Conservation (phyloP, 1,284 basidiomycete genomes). For the Ceratobasidium sp. region DNA sequence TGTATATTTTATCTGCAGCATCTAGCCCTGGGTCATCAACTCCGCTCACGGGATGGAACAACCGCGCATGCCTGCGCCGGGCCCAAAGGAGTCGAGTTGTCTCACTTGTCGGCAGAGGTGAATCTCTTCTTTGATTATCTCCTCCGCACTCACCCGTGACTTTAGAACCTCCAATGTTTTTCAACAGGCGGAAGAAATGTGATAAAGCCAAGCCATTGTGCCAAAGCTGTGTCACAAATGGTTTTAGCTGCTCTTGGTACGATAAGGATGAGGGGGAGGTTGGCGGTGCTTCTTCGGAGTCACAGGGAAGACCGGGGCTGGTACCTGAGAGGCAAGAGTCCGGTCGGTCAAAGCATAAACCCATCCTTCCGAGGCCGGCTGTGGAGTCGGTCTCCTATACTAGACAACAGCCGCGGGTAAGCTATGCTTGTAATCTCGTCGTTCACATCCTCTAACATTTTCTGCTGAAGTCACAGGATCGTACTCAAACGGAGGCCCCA, state of each 20-base stretch:
- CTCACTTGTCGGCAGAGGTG: slow-evolving; percentile 35
- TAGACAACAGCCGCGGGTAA: background rate
- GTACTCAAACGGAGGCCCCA: too few relatives aligned
- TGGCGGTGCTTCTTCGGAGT: background rate
- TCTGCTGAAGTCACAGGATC: too few relatives aligned
- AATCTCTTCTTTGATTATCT: background rate
- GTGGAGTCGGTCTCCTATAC: background rate
- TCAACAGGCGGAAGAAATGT: slow-evolving; percentile 18
- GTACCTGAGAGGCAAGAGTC: too few relatives aligned
- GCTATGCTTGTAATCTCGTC: too few relatives aligned
- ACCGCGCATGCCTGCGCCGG: too few relatives aligned
- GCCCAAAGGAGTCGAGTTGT: too few relatives aligned
- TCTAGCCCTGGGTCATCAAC: too few relatives aligned
- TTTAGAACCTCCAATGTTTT: background rate
- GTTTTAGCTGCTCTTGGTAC: slow-evolving; percentile 20
- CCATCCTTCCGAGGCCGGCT: background rate
- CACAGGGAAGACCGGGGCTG: background rate
- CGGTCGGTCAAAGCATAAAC: too few relatives aligned
- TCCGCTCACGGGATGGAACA: too few relatives aligned
- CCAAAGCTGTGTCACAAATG: slow-evolving; percentile 3
- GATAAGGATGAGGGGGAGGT: background rate
- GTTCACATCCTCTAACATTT: too few relatives aligned
- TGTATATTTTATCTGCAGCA: too few relatives aligned
- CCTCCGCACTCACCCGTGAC: background rate
- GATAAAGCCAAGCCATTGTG: slow-evolving; percentile 1